Conservation (phyloP, 306 rosid genomes). For the Vigna radiata region DNA sequence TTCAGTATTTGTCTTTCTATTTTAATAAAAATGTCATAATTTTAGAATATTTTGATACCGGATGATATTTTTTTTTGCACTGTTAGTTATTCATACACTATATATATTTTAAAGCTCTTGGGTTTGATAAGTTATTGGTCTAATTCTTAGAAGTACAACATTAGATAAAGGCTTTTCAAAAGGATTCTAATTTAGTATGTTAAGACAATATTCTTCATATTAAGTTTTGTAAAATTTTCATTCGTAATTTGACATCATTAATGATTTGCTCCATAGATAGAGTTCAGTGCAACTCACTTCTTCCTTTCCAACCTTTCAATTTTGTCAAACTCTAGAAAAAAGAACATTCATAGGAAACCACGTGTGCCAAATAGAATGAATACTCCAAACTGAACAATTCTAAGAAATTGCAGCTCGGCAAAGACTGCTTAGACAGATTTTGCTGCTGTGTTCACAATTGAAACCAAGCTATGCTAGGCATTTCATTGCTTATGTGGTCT, state of each 20-base stretch:
- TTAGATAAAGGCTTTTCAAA: background rate
- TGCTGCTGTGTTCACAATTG: too few species aligned
- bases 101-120: slow-evolving; percentile 25
- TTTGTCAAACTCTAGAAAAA: too few species aligned
- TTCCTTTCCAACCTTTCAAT: slow-evolving; percentile 27
- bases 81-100: slow-evolving; percentile 7
- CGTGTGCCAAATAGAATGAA: too few species aligned
- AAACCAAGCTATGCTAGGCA: too few species aligned
- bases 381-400: too few species aligned
- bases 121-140: slow-evolving; percentile 19
- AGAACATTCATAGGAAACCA: too few species aligned
- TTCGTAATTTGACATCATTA: slow-evolving; percentile 13
- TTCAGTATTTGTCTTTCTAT: background rate
- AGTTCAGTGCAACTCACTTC: slow-evolving; percentile 28
- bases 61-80: slow-evolving; percentile 16
- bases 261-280: background rate
- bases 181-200: background rate
- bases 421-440: too few species aligned
- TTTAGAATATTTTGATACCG: background rate
- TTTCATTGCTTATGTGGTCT: too few species aligned
- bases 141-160: slow-evolving; percentile 5
- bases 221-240: slow-evolving; percentile 15
- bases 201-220: slow-evolving; percentile 1
- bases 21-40: background rate
- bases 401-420: too few species aligned